Percentiles rank a stretch among this genome's conserved stretches.
These are phyloP conservation scores for Graphilbum sp. DNA, from an alignment of 2,329 filamentous ascomycete species.

Conservation along the genomic window DNA sequence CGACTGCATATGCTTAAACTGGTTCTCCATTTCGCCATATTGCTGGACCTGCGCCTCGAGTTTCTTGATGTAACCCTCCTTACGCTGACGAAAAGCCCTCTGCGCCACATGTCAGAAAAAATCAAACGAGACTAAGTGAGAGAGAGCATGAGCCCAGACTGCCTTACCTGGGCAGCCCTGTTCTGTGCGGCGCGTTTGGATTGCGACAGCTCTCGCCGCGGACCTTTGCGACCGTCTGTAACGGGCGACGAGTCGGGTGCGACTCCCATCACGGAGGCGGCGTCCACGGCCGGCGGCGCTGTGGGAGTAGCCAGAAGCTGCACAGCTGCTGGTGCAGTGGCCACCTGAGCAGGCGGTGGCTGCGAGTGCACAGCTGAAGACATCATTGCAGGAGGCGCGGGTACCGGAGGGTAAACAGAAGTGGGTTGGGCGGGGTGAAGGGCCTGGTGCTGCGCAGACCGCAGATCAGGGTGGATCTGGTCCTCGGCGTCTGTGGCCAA, in stretches of 20 bases:
- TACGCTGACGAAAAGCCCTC: slow-evolving; percentile 93
- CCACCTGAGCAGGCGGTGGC: neutral
- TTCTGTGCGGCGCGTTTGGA: slow-evolving; percentile 96
- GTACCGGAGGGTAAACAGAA: neutral
- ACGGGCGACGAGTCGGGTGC: slow-evolving; percentile 8
- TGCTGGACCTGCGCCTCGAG: slow-evolving; percentile 87
- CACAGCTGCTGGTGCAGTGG: neutral
- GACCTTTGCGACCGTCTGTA: slow-evolving; percentile 54
- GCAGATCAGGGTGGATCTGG: slow-evolving; percentile 7
- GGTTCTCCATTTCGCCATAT: slow-evolving; percentile 56
- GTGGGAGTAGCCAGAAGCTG: neutral
- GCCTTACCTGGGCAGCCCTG: slow-evolving; percentile 85
- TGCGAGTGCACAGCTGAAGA: neutral
- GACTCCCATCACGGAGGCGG: slow-evolving; percentile 3
- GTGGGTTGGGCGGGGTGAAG: neutral
- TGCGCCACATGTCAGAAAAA: slow-evolving; percentile 26
- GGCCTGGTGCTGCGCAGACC: slow-evolving; percentile 1
- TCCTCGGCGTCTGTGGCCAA: slow-evolving; percentile 2
- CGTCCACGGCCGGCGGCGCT: slow-evolving; percentile 7
- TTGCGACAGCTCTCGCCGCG: slow-evolving; percentile 80
- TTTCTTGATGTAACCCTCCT: slow-evolving; percentile 96
- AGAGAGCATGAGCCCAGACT: no score
- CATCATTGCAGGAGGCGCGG: slow-evolving; percentile 1
- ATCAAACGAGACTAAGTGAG: no score
- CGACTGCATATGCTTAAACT: slow-evolving; percentile 62